phyloP scores from a whole-genome alignment of 257 asterid genomes.

The Ophiorrhiza pumila region DNA sequence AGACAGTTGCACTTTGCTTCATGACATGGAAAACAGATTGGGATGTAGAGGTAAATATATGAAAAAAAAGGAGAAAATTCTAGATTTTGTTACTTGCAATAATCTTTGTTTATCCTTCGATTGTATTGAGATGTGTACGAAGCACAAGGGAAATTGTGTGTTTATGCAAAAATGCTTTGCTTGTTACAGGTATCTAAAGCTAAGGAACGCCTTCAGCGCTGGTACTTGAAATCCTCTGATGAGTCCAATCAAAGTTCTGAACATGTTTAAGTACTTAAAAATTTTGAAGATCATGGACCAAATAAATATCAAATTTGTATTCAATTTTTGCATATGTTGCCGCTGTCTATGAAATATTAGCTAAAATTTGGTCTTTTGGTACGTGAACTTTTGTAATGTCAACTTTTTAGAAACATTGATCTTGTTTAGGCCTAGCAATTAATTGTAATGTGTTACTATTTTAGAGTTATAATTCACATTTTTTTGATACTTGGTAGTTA shows the following conservation, averaged over 20 bases:
- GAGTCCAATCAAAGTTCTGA: conserved; percentile 33
- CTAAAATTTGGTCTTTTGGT: background rate
- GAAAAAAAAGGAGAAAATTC: background rate
- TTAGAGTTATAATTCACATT: too few species aligned
- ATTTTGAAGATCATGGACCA: background rate
- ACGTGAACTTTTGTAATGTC: background rate
- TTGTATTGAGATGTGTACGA: background rate
- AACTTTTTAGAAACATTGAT: background rate
- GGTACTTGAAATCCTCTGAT: conserved; percentile 52
- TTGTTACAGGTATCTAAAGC: conserved; percentile 18
- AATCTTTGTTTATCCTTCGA: background rate
- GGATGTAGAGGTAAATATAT: conserved; percentile 50
- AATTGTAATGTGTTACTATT: background rate
- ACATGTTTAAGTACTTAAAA: conserved; percentile 27
- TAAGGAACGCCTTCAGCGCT: conserved; percentile 20
- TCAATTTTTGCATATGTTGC: background rate
- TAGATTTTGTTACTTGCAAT: background rate
- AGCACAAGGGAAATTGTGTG: background rate
- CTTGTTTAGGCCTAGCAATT: background rate
- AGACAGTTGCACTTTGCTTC: conserved; percentile 61
- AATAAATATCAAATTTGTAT: too few species aligned
- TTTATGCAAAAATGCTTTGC: too few species aligned
- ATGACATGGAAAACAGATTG: conserved; percentile 77
- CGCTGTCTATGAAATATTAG: background rate
- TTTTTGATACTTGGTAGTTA: too few species aligned